phyloP scores from a whole-genome alignment of 2,329 filamentous ascomycete genomes.

The Epichloe scottii region DNA sequence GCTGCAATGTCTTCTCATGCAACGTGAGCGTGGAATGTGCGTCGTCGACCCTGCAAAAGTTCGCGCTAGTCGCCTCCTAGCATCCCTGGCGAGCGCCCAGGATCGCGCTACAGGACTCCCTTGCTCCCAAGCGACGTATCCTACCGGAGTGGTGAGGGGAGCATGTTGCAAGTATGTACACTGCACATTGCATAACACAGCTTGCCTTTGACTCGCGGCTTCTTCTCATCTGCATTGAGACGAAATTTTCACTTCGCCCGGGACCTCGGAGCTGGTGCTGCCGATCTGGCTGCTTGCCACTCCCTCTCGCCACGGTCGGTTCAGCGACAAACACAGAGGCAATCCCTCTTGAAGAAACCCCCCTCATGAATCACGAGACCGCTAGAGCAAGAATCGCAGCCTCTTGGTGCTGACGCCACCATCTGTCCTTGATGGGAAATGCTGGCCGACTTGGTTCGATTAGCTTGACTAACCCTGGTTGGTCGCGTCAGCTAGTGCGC shows the following conservation, averaged over 20 bases:
- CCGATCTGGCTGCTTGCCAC: background rate
- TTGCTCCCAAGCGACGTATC: conserved; percentile 4
- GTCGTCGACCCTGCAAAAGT: conserved; percentile 7
- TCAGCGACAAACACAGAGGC: too few relatives aligned
- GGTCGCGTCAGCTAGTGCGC: background rate
- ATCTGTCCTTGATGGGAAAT: background rate
- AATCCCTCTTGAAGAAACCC: background rate
- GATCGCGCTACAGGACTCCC: conserved; percentile 2
- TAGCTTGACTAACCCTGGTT: background rate
- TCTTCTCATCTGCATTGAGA: background rate
- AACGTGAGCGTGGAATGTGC: background rate
- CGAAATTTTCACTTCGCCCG: background rate
- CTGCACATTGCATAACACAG: background rate
- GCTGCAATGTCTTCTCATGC: conserved; percentile 2
- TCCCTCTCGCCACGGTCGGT: too few relatives aligned
- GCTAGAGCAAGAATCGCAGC: background rate
- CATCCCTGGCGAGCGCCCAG: conserved; percentile 1
- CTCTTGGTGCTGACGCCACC: conserved; percentile 1
- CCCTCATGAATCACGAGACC: background rate
- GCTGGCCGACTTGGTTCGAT: background rate
- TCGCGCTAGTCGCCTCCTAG: conserved; percentile 5
- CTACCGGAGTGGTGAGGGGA: background rate
- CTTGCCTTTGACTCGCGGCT: background rate
- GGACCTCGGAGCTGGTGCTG: background rate
- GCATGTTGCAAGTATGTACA: background rate